Base-by-base conservation (phyloP, 768 basidiomycete genomes). In the Kwoniella heveanensis region DNA sequence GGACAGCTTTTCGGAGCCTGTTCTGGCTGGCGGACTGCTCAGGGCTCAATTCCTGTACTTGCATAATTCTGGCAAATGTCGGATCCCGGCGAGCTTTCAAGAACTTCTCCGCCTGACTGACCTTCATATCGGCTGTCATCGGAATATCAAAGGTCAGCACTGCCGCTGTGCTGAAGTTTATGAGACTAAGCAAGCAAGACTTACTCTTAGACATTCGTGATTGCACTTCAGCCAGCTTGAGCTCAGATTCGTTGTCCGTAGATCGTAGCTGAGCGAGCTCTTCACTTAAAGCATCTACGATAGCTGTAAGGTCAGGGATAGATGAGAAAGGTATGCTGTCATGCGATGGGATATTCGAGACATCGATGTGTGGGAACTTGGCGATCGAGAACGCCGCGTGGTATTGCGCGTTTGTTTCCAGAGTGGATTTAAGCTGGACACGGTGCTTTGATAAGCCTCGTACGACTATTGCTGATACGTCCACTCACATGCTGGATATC, bases 21-120 rank as follows among this genome's bases (percentile, higher is more conserved):
- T 83, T 85, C 75, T 94, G 93, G 1, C 86, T 88, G 74, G 94
- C 92, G 15, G 87, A 83, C 73, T 92, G 88, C 72, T 97, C 92
- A 0, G 95, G 92, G 13, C 89, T 89, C n/a, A 93, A 75, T n/a
- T 88, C 87, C 51, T 89, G 84, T 2, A 86, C 82, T 72, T 86
- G 87, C 57, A 91, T 80, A 83, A 89, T 85, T 71, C 86, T 88
- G 10, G 87, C 85, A 77, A 94, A 91, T 0, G 89, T 88, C 2
- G 86, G 84, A 73, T 97, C 92, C 29, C 83, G 84, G 64, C 86
- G 86, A 1, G 92, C 92, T 69, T 86, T 86, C 58, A 87, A 83
- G 78, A 91, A 93, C 4, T 91, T 86, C 19, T 83, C 82, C 25
- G 91, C 88, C 73, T 96, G 92, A 75, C 93, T 92, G 68, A 85